Evolutionary conservation across 1,284 basidiomycete genomes (phyloP), one percentile per base, ranked within the genome.

Genomic region (Vanrija humicola): DNA sequence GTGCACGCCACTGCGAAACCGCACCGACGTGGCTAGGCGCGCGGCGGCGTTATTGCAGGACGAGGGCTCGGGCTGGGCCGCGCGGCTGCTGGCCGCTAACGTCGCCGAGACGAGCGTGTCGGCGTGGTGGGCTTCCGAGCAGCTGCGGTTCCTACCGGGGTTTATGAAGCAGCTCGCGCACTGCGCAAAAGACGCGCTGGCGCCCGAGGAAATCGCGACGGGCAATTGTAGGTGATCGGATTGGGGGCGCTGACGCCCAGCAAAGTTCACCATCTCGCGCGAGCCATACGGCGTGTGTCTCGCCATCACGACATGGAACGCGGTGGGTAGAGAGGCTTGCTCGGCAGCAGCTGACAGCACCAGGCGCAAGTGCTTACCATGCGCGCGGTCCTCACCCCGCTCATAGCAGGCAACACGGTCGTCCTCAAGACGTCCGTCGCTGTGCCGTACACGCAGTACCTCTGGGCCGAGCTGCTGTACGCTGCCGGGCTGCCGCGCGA

Each of bases 341-440:
- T 18, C n/a, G 12, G 6, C 21, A 5, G 21, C 21, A 23, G 47
- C n/a, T 46, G 3, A 14, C 21, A 7, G 21, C 15, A 1, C 49
- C 38, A 43, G 48, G 34, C 34, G 15, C 55, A 59, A n/a, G 43
- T 59, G 21, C 54, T 65, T 10, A 65, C 64, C 0, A 19, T 48
- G 29, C 76, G 84, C 14, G 81, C 83, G 0, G 73, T 83, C 38
- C 74, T 79, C 5, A 74, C 82, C 10, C 82, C 85, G 0, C 74
- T 86, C 23, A 75, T 85, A 3, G 83, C 82, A 34, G 85, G 85
- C 3, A 86, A 86, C 70, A 84, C 84, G 0, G 81, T 84, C 3
- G 79, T 88, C 1, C 64, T 86, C 39, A 85, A 84, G 64, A 79
- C 81, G 8, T 83, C 83, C 0, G 85, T 86, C 63, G 70, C 75